These are phyloP conservation scores for Glonium stellatum DNA, from an alignment of 495 filamentous ascomycete species.

Conservation along the genomic window DNA sequence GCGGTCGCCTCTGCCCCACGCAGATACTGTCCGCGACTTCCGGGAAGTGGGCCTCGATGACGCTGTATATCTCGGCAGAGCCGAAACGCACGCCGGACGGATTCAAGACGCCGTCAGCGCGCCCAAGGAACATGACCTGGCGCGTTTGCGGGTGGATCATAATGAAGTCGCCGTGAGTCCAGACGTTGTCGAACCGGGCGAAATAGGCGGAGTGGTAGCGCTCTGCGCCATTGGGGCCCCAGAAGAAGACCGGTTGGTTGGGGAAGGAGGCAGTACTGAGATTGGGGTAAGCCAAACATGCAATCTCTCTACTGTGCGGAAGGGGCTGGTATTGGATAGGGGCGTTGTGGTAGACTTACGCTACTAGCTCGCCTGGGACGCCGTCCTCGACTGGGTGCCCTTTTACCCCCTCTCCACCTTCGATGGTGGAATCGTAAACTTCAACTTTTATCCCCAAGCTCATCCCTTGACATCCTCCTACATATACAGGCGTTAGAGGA, in stretches of 20 bases:
- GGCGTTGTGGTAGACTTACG: too few relatives aligned
- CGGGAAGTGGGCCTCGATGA: slow-evolving; percentile 60
- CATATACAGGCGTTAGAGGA: slow-evolving; percentile 61
- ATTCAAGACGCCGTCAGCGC: slow-evolving; percentile 87
- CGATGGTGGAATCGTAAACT: slow-evolving; percentile 55
- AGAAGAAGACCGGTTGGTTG: slow-evolving; percentile 66
- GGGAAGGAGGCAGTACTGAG: slow-evolving; percentile 53
- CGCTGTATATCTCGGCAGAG: slow-evolving; percentile 70
- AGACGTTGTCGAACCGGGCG: slow-evolving; percentile 62
- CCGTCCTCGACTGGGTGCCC: slow-evolving; percentile 52
- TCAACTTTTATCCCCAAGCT: slow-evolving; percentile 58
- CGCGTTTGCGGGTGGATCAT: slow-evolving; percentile 60
- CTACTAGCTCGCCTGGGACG: slow-evolving; percentile 66
- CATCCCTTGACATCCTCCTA: slow-evolving; percentile 61
- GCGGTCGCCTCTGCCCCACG: slow-evolving; percentile 63
- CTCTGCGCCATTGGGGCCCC: slow-evolving; percentile 50
- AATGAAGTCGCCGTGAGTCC: slow-evolving; percentile 78
- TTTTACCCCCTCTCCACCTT: slow-evolving; percentile 46
- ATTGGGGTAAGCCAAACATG: background rate
- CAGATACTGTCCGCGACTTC: slow-evolving; percentile 62
- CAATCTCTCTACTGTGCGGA: too few relatives aligned
- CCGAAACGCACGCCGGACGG: slow-evolving; percentile 83
- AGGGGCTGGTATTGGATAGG: too few relatives aligned
- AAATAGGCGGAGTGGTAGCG: slow-evolving; percentile 68
- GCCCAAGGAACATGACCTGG: slow-evolving; percentile 62